Evolutionary conservation across 257 asterid species (phyloP), one percentile per base, ranked within the genome.

Genomic region (Solanum sitiens): DNA sequence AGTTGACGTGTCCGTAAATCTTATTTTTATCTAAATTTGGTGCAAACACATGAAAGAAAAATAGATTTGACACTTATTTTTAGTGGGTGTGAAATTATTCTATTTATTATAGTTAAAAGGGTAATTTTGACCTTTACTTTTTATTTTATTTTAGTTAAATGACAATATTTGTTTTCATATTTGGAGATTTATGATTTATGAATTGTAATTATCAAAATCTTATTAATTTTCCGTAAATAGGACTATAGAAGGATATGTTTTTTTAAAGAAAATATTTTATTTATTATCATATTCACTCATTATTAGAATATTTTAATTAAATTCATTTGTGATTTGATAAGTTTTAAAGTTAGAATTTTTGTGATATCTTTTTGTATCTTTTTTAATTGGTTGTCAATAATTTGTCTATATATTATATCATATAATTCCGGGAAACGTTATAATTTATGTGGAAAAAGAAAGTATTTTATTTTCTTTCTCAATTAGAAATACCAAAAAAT

Each of bases 371-470:
- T 45, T 25, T 45, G 39, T 47, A 47, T 27, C 40, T 47, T 80
- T 47, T 80, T 80, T 30, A 50, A 27, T 59, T 47, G 47, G 67
- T 30, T 45, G 85, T 80, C 85, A 45, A 27, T 45, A 80, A 45
- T 35, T 47, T 50, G 85, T 80, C 85, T 80, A 80, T 80, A 80
- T 80, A 80, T 80, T 50, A 40, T 37, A 79, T 79, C 42, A 79
- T 82, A 53, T 30, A 82, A 82, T 50, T 82, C 67, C 25, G 68
- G 85, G 25, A 45, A 79, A 82, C 70, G 32, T 82, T 82, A 50
- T 82, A 82, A 82, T 82, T 82, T 47, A 23, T 16, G 30, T 50
- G 44, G 45, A 50, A 82, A 80, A 50, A 77, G 44, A 30, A 82
- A 82, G 37, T 30, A 16, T 23, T 50, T 32, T 82, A 27, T 82